These are phyloP conservation scores for Diaporthe vexans DNA, from an alignment of 2,329 filamentous ascomycete genomes.

Conservation along the genomic window DNA sequence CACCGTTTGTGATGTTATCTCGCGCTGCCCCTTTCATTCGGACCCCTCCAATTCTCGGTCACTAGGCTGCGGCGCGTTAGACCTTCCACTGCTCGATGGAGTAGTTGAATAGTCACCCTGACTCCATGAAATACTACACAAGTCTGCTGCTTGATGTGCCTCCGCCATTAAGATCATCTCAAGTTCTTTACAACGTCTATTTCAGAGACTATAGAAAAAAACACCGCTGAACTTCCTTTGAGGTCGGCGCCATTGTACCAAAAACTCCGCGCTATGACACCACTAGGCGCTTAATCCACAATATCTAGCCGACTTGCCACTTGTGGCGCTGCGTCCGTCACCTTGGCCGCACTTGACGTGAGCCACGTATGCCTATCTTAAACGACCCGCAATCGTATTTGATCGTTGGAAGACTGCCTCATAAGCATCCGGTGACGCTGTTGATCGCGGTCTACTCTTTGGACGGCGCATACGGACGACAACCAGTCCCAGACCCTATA, in stretches of 20 bases:
- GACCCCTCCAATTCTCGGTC: neutral
- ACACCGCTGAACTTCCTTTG: neutral
- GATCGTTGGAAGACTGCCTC: neutral
- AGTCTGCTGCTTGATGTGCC: neutral
- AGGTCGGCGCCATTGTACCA: neutral
- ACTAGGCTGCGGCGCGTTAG: neutral
- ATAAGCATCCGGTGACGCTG: neutral
- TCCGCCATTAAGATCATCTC: too few relatives aligned
- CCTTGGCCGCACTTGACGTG: neutral
- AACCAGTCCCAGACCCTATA: neutral
- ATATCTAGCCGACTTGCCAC: neutral
- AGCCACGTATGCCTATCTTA: neutral
- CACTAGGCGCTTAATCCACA: neutral
- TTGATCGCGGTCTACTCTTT: neutral
- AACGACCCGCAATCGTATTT: neutral
- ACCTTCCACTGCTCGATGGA: neutral
- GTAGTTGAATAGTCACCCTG: neutral
- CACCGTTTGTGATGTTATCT: neutral
- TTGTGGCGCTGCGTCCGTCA: neutral
- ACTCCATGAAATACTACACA: neutral
- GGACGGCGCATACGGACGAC: neutral
- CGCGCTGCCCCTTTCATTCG: neutral
- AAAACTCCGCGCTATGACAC: constrained; percentile 34
- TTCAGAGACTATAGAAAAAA: neutral
- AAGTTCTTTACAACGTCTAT: neutral